A percentile compares a stretch with the other conserved stretches of the same genome.
Evolutionary conservation across 257 asterid species (phyloP).

Genomic region (Scutellaria baicalensis): DNA sequence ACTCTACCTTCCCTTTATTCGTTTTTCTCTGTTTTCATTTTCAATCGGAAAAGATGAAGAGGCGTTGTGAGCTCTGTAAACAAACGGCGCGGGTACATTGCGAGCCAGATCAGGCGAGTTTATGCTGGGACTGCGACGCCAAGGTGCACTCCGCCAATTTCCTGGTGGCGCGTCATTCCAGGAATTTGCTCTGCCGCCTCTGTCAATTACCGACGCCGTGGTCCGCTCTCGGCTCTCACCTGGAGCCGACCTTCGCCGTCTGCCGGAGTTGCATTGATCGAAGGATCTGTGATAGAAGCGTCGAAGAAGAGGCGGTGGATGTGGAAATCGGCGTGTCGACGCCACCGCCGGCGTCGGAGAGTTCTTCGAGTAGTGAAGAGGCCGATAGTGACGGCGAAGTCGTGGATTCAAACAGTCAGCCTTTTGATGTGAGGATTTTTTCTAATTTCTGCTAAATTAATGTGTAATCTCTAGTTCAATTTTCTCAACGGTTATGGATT

Average conservation of each 20-base stretch:
- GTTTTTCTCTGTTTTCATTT: not conserved
- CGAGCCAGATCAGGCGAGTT: conserved; percentile 40
- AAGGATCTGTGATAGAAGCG: not conserved
- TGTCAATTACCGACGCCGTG: conserved; percentile 40
- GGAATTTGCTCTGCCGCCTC: conserved; percentile 30
- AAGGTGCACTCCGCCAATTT: conserved; percentile 55
- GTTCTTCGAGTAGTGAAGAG: conserved; percentile 20
- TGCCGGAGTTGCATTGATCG: conserved; percentile 21
- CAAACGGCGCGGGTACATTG: conserved; percentile 27
- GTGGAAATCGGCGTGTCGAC: conserved; percentile 19
- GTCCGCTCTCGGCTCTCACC: conserved; percentile 31
- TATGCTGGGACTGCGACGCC: conserved; percentile 59
- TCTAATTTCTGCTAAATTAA: no score
- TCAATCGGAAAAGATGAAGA: conserved; percentile 12
- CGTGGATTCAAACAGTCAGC: conserved; percentile 1
- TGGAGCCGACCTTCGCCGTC: conserved; percentile 14
- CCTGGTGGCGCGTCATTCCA: conserved; percentile 36
- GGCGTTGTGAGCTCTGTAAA: conserved; percentile 35
- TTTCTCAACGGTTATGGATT: no score
- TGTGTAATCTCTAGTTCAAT: no score
- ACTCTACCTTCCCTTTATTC: not conserved
- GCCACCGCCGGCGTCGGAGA: conserved; percentile 18
- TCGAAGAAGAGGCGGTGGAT: not conserved
- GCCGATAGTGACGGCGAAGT: not conserved
- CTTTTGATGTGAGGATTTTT: conserved; percentile 15